Conservation (phyloP, 331 rosid species). For the Stylosanthes scabra region DNA sequence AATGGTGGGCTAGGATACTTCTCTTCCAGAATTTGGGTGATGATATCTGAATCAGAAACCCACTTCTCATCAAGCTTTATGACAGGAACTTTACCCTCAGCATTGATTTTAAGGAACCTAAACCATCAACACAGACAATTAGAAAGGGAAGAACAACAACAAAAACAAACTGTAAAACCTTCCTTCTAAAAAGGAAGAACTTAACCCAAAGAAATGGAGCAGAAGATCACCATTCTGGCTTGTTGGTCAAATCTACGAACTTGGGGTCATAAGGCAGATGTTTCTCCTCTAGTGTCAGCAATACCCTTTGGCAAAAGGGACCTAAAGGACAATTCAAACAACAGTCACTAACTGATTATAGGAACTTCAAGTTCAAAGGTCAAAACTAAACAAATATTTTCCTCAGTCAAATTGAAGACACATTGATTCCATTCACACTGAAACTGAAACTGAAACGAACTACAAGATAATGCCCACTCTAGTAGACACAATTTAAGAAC, state of each 20-base stretch:
- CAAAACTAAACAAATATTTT: constrained; percentile 15
- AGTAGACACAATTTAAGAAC: neutral
- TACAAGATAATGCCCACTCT: neutral
- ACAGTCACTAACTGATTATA: constrained; percentile 7
- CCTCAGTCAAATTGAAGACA: neutral
- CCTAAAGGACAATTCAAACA: constrained; percentile 52
- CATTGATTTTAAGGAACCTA: constrained; percentile 80
- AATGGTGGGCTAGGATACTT: constrained; percentile 91
- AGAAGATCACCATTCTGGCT: constrained; percentile 83
- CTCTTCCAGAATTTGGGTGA: constrained; percentile 77
- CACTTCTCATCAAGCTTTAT: constrained; percentile 81
- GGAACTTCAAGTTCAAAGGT: constrained; percentile 24
- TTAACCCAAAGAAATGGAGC: constrained; percentile 26
- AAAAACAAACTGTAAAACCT: neutral
- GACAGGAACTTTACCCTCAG: constrained; percentile 89
- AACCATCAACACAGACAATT: constrained; percentile 25
- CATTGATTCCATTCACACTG: constrained; percentile 3
- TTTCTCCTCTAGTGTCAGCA: constrained; percentile 90
- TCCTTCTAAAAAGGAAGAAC: neutral
- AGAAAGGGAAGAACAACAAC: constrained; percentile 25
- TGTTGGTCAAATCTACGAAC: constrained; percentile 80
- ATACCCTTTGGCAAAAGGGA: constrained; percentile 92
- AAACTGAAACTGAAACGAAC: constrained; percentile 8
- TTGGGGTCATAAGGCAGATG: constrained; percentile 81
- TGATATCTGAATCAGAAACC: constrained; percentile 90